Evolutionary conservation across 371 early-diverging fungal genomes (phyloP), one percentile per base, ranked within the genome.

Genomic region (Mortierella sp.): DNA sequence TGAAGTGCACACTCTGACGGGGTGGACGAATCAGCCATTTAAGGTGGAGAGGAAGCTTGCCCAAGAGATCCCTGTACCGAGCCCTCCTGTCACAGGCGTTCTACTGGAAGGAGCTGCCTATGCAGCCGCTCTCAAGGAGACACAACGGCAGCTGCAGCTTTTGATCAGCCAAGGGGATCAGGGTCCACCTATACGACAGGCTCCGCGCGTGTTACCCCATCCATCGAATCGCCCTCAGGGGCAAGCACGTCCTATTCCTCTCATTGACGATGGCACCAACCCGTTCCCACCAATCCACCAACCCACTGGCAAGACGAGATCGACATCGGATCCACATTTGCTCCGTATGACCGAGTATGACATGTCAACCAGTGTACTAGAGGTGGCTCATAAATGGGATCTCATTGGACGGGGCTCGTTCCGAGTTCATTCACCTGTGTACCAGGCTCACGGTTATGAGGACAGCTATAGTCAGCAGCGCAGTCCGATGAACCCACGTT

Each of bases 401-500:
- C 28, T 27, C 13, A 28, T n/a, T 27, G 2, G 27, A 4, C 54
- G 55, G 14, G 48, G 34, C 39, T 21, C 43, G 2, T 23, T 26
- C 19, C 61, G 54, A 24, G 28, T 38, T 16, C 42, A 49, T 6
- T 54, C 43, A 16, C 48, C 58, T 13, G 12, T 53, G 49, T 58
- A 63, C 41, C 50, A 41, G 5, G 55, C 48, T 19, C 38, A 57
- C 42, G 16, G 23, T 19, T 42, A 60, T 28, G 58, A 66, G 27
- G 51, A 60, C 62, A 58, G 53, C 34, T 65, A 67, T 27, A 53
- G 34, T 45, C 71, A 70, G 31, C 71, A 70, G 39, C 58, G 71
- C 12, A 70, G 64, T 21, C 67, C 78, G 12, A 67, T 64, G 60
- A 72, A 62, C 27, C 60, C 59, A 4, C 61, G 73, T 19, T 69